Evolutionary conservation across 202 grass and related monocot species (phyloP).

Genomic region (Setaria viridis): DNA sequence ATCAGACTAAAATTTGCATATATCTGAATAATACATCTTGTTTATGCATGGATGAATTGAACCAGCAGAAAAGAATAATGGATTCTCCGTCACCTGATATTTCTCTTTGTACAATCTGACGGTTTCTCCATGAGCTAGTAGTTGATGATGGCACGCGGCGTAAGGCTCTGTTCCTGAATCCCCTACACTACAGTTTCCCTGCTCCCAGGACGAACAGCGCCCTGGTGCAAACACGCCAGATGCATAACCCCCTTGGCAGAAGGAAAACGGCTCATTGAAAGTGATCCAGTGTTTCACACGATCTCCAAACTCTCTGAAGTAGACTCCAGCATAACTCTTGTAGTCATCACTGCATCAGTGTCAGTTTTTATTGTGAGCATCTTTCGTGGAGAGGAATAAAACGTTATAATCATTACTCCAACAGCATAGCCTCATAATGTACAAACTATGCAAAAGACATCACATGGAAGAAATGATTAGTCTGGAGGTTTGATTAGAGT

Average conservation of each 20-base stretch:
- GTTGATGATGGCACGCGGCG: conserved; percentile 47
- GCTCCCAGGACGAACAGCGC: conserved; percentile 46
- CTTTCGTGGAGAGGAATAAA: not conserved
- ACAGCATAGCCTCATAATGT: not conserved
- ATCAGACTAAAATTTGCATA: no score
- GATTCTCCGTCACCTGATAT: conserved; percentile 46
- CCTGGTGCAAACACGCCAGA: conserved; percentile 31
- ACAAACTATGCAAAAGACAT: not conserved
- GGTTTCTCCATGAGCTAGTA: conserved; percentile 50
- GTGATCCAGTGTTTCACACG: conserved; percentile 79
- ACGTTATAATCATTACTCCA: not conserved
- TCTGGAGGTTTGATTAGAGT: no score
- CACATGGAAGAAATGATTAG: no score
- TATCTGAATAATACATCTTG: no score
- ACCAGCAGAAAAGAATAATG: not conserved
- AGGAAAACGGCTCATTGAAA: conserved; percentile 62
- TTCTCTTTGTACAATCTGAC: conserved; percentile 49
- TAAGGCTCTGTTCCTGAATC: conserved; percentile 69
- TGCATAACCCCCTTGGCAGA: conserved; percentile 18
- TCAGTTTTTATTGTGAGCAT: not conserved
- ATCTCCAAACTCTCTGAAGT: conserved; percentile 69
- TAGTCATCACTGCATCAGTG: conserved; percentile 53
- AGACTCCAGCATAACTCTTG: conserved; percentile 54
- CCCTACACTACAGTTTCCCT: conserved; percentile 34
- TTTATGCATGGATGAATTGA: no score